Base-by-base conservation (phyloP, 768 basidiomycete species). In the Lentinula raphanica region DNA sequence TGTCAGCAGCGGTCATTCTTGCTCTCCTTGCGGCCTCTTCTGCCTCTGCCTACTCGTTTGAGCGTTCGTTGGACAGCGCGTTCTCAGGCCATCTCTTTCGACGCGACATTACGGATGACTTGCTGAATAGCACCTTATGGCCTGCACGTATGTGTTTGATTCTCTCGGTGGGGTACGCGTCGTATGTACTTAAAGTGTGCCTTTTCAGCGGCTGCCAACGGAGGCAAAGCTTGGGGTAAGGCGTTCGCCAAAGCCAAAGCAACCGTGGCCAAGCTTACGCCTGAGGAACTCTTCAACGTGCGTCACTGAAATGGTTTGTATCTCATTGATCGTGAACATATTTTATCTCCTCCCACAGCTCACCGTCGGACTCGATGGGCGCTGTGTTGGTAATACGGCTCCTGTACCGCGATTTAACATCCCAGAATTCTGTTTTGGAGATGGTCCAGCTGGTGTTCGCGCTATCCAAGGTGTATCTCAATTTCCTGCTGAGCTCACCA, bases 331-430 rank as follows among this genome's bases (percentile, higher is more conserved):
- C 17, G 9, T n/a, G 17, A 36, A 32, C 32, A 19, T 32, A 15
- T 2, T 7, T 35, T 1, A 21, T 35, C 17, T 5, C 5, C n/a
- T 25, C 11, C 11, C 21, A 8, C 19, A 50, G 49, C 32, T 50
- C n/a, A 54, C 53, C 3, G 38, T 31, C 13, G 53, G 53, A 6
- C 21, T 54, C 6, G 21, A 25, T 28, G 53, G 53, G 15, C 53
- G 36, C 6, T 54, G 53, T 25, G 38, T 28, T 27, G 53, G 53
- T 23, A 54, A 54, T 11, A 25, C 29, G 3, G 53, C 35, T 31
- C n/a, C 38, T 8, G 53, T 54, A 12, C 53, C 53, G n/a, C 53
- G 53, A 40, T 31, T 54, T 5, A 54, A 54, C 25, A 54, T 54
- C 23, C 38, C 38, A 11, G 21, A 28, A 15, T 31, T 54, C 11